Evolutionary conservation across 495 filamentous ascomycete species (phyloP).

Genomic region (Daldinia concentrica): DNA sequence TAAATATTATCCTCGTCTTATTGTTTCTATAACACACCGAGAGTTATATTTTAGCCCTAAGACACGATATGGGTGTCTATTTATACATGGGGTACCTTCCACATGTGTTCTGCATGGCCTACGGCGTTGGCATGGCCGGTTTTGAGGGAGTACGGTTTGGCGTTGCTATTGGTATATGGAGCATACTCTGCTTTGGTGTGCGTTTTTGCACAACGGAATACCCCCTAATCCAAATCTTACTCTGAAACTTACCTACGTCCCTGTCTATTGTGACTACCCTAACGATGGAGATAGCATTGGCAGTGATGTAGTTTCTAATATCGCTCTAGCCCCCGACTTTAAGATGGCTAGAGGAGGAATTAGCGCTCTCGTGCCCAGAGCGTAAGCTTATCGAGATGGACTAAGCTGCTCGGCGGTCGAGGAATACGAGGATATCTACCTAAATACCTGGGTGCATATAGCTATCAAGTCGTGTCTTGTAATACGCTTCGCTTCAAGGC

Average conservation of each 20-base stretch:
- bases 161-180: not conserved
- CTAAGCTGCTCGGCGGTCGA: not conserved
- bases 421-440: not conserved
- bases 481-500: not conserved
- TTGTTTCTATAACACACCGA: not conserved
- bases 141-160: not conserved
- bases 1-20: not conserved
- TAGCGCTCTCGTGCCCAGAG: no score
- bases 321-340: no score
- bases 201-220: not conserved
- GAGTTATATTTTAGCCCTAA: not conserved
- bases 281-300: no score
- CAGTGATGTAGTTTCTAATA: no score
- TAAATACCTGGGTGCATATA: not conserved
- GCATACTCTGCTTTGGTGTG: not conserved
- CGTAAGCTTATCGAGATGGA: not conserved
- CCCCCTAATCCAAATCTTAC: not conserved
- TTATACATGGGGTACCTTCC: not conserved
- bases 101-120: constrained; percentile 12
- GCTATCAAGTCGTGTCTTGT: not conserved
- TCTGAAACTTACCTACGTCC: not conserved
- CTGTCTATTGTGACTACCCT: not conserved
- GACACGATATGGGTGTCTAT: not conserved
- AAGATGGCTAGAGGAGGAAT: no score
- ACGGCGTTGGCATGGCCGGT: not conserved